phyloP scores from a whole-genome alignment of 257 asterid genomes.

The Nicotiana noctiflora region DNA sequence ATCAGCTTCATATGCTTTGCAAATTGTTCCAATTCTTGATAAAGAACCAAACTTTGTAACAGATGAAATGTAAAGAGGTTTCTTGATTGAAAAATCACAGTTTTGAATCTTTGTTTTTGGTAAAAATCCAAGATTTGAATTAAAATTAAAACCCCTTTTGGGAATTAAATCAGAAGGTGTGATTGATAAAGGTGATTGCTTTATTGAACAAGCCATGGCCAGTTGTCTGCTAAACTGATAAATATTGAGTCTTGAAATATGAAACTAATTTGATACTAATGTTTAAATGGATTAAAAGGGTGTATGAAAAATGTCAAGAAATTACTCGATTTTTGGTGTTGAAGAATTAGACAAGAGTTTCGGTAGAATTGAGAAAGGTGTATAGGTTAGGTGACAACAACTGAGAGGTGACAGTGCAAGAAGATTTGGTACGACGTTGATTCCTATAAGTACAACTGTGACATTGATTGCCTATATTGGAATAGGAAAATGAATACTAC shows the following conservation, averaged over 20 bases:
- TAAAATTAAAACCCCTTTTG: not conserved
- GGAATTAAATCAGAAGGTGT: not conserved
- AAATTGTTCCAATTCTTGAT: not conserved
- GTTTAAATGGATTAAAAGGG: not conserved
- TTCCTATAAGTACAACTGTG: not conserved
- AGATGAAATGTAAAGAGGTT: not conserved
- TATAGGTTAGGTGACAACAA: not conserved
- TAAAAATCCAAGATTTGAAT: not conserved
- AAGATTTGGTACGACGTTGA: not conserved
- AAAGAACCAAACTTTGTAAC: not conserved
- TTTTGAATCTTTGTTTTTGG: not conserved
- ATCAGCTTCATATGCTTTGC: constrained; percentile 19
- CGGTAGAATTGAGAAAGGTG: not conserved
- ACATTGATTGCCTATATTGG: not conserved
- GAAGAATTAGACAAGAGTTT: not conserved
- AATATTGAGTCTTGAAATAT: not conserved
- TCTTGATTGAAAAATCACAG: not conserved
- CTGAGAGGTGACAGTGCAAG: not conserved
- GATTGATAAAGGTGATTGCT: constrained; percentile 6
- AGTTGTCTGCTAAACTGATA: not conserved
- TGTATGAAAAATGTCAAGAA: not conserved
- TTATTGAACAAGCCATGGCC: not conserved
- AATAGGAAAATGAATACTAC: not conserved
- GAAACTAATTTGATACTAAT: not conserved
- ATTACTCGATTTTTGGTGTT: too few species aligned